Conservation (phyloP, 2,329 filamentous ascomycete species). For the Didymosphaeria variabile region DNA sequence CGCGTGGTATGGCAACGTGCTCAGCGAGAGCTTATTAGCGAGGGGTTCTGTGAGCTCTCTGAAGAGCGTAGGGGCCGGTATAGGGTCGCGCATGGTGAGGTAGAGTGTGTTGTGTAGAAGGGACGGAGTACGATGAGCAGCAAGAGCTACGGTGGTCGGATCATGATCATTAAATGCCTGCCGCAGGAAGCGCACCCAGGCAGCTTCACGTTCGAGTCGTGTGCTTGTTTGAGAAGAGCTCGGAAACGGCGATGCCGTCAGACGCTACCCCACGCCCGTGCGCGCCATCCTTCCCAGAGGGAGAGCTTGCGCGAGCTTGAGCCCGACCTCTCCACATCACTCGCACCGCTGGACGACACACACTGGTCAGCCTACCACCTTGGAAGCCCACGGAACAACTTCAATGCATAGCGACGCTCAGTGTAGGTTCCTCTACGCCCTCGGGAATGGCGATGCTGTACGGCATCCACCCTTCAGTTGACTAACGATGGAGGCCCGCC, state of each 20-base stretch:
- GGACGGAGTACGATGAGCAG: constrained; percentile 4
- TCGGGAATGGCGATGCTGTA: constrained; percentile 38
- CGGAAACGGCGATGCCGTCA: constrained; percentile 22
- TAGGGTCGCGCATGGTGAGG: constrained; percentile 75
- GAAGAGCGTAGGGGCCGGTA: constrained; percentile 68
- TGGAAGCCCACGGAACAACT: background rate
- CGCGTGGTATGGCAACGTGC: constrained; percentile 76
- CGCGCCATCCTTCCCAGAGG: constrained; percentile 1
- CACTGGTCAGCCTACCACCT: background rate
- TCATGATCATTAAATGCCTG: constrained; percentile 14
- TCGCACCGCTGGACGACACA: background rate
- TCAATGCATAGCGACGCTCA: constrained; percentile 24
- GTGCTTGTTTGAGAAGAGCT: constrained; percentile 20
- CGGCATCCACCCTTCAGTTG: constrained; percentile 41
- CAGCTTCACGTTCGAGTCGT: constrained; percentile 7
- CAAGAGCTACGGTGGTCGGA: constrained; percentile 12
- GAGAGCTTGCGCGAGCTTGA: background rate
- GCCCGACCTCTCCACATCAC: background rate
- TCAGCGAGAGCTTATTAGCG: constrained; percentile 68
- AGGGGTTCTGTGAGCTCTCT: constrained; percentile 67
- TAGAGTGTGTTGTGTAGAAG: background rate
- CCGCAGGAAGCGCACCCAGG: constrained; percentile 5
- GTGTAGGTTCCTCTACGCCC: constrained; percentile 42
- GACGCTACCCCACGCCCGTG: constrained; percentile 12
- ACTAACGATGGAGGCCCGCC: constrained; percentile 33